These are phyloP conservation scores for Biscogniauxia marginata DNA, from an alignment of 2,329 filamentous ascomycete species.

Conservation along the genomic window DNA sequence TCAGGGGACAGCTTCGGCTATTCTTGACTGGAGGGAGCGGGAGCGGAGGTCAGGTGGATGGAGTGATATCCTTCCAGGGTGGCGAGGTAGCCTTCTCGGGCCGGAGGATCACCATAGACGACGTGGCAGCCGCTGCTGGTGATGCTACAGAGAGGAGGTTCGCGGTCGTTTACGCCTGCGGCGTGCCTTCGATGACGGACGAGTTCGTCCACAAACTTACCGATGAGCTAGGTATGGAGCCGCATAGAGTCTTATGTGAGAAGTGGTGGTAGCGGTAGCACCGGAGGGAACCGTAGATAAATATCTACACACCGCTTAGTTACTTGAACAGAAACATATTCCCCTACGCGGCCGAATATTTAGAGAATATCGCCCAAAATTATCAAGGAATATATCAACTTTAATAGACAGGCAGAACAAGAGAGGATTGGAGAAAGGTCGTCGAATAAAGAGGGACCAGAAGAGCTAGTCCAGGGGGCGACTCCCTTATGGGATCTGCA, in stretches of 20 bases:
- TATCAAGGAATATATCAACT: too few relatives aligned
- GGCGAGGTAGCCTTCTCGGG: slow-evolving; percentile 30
- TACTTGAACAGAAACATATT: too few relatives aligned
- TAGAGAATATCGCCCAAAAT: too few relatives aligned
- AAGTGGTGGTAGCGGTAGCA: slow-evolving; percentile 57
- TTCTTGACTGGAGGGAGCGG: slow-evolving; percentile 42
- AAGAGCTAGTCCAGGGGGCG: too few relatives aligned
- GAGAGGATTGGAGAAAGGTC: too few relatives aligned
- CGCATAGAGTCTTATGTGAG: slow-evolving; percentile 53
- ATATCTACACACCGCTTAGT: not conserved
- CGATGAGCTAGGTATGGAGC: slow-evolving; percentile 39
- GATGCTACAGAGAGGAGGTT: slow-evolving; percentile 35
- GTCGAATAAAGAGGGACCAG: too few relatives aligned
- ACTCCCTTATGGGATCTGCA: too few relatives aligned
- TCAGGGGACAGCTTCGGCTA: slow-evolving; percentile 43
- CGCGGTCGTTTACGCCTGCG: slow-evolving; percentile 65
- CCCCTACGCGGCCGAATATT: too few relatives aligned
- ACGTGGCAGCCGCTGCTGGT: slow-evolving; percentile 42
- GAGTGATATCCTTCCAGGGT: slow-evolving; percentile 16
- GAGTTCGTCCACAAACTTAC: slow-evolving; percentile 53
- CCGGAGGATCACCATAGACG: slow-evolving; percentile 43
- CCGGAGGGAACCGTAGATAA: not conserved
- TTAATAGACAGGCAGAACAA: too few relatives aligned
- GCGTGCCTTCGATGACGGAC: slow-evolving; percentile 68
- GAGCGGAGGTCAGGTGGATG: slow-evolving; percentile 5